phyloP scores from a whole-genome alignment of 208 protist genomes.

The Leishmania guyanensis region DNA sequence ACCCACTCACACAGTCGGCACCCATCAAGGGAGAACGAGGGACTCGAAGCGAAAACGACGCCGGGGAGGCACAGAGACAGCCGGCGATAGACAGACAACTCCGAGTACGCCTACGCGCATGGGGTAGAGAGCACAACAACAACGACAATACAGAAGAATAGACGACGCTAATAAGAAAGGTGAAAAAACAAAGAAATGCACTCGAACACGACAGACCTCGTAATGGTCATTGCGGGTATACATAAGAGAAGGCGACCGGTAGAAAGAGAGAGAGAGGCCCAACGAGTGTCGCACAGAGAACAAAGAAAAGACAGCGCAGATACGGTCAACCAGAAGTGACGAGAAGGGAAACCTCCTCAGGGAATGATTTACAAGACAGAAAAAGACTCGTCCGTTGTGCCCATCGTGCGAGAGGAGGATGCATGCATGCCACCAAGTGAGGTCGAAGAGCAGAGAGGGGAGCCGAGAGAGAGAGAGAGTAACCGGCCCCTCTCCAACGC shows the following conservation, averaged over 20 bases:
- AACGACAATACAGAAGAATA: neutral
- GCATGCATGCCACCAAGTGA: neutral
- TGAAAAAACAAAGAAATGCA: neutral
- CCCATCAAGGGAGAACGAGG: too few relatives aligned
- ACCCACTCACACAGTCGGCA: too few relatives aligned
- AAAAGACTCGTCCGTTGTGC: neutral
- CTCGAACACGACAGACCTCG: neutral
- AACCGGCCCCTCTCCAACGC: neutral
- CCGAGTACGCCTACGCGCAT: too few relatives aligned
- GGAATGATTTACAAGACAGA: neutral
- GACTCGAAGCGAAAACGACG: too few relatives aligned
- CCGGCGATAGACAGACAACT: too few relatives aligned
- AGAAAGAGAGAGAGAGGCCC: too few relatives aligned
- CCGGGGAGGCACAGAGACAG: too few relatives aligned
- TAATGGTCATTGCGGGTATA: neutral
- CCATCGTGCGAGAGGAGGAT: neutral
- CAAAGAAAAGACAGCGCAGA: neutral
- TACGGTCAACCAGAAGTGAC: slow-evolving; percentile 7
- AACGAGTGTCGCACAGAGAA: neutral
- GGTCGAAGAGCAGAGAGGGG: neutral
- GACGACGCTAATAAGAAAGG: neutral
- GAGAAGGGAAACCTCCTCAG: slow-evolving; percentile 13
- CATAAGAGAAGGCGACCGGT: neutral
- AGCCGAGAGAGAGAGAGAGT: too few relatives aligned
- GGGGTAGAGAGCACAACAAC: neutral